Base-by-base conservation (phyloP, 768 basidiomycete species). In the Auricularia heimuer region DNA sequence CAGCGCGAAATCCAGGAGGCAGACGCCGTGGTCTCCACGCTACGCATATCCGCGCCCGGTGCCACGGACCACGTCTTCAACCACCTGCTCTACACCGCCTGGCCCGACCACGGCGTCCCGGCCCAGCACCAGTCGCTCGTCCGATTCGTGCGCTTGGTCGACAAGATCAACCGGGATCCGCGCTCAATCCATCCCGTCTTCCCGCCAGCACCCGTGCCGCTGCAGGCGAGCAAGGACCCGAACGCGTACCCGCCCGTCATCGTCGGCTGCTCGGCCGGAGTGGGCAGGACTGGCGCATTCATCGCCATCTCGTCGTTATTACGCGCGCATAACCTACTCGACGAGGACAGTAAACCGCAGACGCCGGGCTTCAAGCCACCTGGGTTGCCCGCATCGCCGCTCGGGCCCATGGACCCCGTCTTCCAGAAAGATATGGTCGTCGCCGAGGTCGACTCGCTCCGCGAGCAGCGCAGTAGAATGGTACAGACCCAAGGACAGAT, bases 91-190 rank as follows among this genome's bases (percentile, higher is more conserved):
- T 93, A 87, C 70, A 75, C 78, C 21, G 85, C 86, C 2, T 94
- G 92, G 92, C 92, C 92, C 16, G 92, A 94, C 73, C 85, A 91
- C 69, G 89, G 90, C 34, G 84, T 93, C n/a, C 92, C 92, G 10
- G 77, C 83, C 65, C 84, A 91, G 66, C 81, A 81, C 51, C 77
- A 75, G n/a, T 82, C 81, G 51, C 75, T 92, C 16, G 73, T 90
- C 34, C 75, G 75, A 29, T 92, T 92, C 71, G 67, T 86, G 54
- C 78, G 77, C 8, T 80, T 89, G n/a, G 88, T 87, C 33, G 87
- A 90, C 68, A 71, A 69, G 6, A 75, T 79, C 54, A 92, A 92
- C 74, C 81, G 80, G 66, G 80, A 83, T 67, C 68, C 70, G 29
- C 77, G 12, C 33, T 68, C 74, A 10, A 72, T 74, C 64, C 65